A percentile compares a stretch with the other conserved stretches of the same genome.
Conservation (phyloP, 768 basidiomycete species). For the Phylloporus rhodoxanthus region DNA sequence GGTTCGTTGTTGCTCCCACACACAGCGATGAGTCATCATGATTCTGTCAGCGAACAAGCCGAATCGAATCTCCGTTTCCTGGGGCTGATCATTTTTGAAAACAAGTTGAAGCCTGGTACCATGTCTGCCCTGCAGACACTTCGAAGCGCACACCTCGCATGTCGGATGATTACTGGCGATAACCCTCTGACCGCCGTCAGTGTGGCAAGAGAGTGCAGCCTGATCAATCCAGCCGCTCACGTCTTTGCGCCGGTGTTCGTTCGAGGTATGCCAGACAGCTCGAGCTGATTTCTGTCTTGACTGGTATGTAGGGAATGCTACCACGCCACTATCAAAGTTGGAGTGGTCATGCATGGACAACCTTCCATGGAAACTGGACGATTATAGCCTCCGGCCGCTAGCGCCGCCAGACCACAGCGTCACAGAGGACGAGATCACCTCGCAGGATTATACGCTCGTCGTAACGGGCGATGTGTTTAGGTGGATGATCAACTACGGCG, state of each 20-base stretch:
- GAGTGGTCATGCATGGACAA: conserved; percentile 95
- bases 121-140: conserved; percentile 85
- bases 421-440: conserved; percentile 65
- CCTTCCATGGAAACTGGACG: conserved; percentile 73
- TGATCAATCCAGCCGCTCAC: conserved; percentile 84
- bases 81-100: conserved; percentile 96
- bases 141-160: conserved; percentile 84
- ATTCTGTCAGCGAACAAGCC: conserved; percentile 72
- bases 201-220: conserved; percentile 87
- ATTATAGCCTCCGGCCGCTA: conserved; percentile 80
- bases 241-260: conserved; percentile 81
- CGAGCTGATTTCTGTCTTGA: neutral
- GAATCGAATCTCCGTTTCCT: conserved; percentile 87
- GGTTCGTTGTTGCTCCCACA: conserved; percentile 41
- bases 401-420: conserved; percentile 65
- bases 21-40: conserved; percentile 4
- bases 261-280: conserved; percentile 42
- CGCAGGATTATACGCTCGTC: conserved; percentile 86
- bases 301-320: conserved; percentile 44
- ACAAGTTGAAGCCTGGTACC: conserved; percentile 91
- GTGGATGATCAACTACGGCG: conserved; percentile 96
- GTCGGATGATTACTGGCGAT: conserved; percentile 98
- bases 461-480: conserved; percentile 94
- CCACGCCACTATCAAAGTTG: conserved; percentile 52
- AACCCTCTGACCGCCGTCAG: conserved; percentile 96